Conservation (phyloP, 2,329 filamentous ascomycete species). For the Domatiomyces globalis region DNA sequence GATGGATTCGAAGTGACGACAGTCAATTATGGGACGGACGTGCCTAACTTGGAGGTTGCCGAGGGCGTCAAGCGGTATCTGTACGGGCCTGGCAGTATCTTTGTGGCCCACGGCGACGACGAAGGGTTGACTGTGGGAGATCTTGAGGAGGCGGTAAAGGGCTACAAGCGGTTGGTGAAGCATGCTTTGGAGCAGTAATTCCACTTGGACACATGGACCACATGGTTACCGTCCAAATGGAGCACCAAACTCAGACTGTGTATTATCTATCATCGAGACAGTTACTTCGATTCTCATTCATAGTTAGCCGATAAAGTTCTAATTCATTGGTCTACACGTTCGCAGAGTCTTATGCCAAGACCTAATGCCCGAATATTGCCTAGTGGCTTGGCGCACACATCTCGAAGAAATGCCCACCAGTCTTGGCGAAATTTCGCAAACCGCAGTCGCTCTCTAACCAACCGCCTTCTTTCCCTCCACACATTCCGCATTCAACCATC, state of each 20-base stretch:
- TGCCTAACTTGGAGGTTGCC: slow-evolving; percentile 61
- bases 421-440: neutral
- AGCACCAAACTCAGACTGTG: too few relatives aligned
- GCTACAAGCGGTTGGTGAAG: slow-evolving; percentile 56
- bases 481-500: neutral
- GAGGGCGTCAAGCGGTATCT: slow-evolving; percentile 44
- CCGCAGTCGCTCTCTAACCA: neutral
- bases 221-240: neutral
- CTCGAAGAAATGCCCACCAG: neutral
- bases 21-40: slow-evolving; percentile 88
- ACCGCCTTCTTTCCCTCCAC: neutral
- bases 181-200: slow-evolving; percentile 11
- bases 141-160: slow-evolving; percentile 62
- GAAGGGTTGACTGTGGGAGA: slow-evolving; percentile 65
- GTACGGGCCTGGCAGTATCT: slow-evolving; percentile 55
- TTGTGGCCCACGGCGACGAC: slow-evolving; percentile 75
- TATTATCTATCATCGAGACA: too few relatives aligned
- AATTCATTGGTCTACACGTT: too few relatives aligned
- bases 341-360: neutral
- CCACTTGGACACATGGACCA: neutral
- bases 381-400: neutral
- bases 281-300: too few relatives aligned
- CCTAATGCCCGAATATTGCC: neutral
- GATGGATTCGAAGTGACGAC: slow-evolving; percentile 74
- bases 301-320: too few relatives aligned